These are phyloP conservation scores for Beverwykella pulmonaria DNA, from an alignment of 495 filamentous ascomycete genomes.

Conservation along the genomic window DNA sequence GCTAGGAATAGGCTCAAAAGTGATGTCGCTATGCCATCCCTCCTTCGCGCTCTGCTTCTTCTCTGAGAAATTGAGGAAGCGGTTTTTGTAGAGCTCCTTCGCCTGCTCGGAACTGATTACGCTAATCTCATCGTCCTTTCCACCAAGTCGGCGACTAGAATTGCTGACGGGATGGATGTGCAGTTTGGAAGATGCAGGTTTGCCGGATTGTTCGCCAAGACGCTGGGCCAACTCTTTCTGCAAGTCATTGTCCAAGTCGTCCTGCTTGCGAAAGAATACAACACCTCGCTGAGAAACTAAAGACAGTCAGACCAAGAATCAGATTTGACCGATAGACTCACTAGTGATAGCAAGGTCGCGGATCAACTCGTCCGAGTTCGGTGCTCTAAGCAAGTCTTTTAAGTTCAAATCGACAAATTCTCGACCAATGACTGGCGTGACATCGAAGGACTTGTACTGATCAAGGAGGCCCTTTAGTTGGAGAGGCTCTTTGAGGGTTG, in stretches of 20 bases:
- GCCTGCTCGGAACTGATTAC: constrained; percentile 65
- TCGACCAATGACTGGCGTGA: constrained; percentile 68
- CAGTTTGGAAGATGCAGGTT: constrained; percentile 47
- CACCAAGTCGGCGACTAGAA: constrained; percentile 59
- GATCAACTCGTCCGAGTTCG: constrained; percentile 68
- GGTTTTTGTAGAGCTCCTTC: constrained; percentile 50
- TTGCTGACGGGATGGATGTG: constrained; percentile 77
- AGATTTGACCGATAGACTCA: too few relatives aligned
- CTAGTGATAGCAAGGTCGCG: constrained; percentile 68
- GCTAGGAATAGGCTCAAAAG: constrained; percentile 44
- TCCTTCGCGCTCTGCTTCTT: constrained; percentile 39
- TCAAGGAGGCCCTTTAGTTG: constrained; percentile 59
- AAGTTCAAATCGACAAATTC: constrained; percentile 65
- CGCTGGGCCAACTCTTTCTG: constrained; percentile 70
- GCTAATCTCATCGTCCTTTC: constrained; percentile 70
- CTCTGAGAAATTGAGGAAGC: constrained; percentile 15
- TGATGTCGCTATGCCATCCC: constrained; percentile 46
- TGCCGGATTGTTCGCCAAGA: constrained; percentile 65
- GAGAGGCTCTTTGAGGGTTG: constrained; percentile 46
- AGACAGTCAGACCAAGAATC: too few relatives aligned
- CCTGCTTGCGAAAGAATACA: constrained; percentile 72
- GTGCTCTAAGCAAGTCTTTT: constrained; percentile 60
- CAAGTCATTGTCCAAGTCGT: constrained; percentile 63
- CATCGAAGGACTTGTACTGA: constrained; percentile 61
- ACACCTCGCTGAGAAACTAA: too few relatives aligned